A percentile compares a stretch with the other conserved stretches of the same genome.
Evolutionary conservation across 2,329 filamentous ascomycete species (phyloP).

Genomic region (Penicillium sp.): DNA sequence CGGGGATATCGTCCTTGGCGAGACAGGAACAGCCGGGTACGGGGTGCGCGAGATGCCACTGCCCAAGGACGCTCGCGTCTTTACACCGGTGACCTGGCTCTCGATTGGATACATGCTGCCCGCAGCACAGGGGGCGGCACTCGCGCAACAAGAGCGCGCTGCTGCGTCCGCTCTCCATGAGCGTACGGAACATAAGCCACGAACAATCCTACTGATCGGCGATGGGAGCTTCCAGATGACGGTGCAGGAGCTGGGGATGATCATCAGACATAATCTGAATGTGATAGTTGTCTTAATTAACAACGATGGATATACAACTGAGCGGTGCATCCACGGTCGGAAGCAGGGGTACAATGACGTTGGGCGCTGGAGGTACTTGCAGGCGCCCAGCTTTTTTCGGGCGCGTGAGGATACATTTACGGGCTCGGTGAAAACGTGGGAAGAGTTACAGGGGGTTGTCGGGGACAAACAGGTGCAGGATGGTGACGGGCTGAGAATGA

Average conservation of each 20-base stretch:
- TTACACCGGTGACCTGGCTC: slow-evolving; percentile 18
- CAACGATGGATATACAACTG: slow-evolving; percentile 16
- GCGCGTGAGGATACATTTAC: not conserved
- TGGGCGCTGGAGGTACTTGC: slow-evolving; percentile 32
- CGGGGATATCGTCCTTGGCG: slow-evolving; percentile 10
- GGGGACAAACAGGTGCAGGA: not conserved
- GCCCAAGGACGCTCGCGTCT: slow-evolving; percentile 4
- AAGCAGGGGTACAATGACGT: slow-evolving; percentile 34
- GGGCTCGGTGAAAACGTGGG: not conserved
- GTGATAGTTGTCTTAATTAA: slow-evolving; percentile 17
- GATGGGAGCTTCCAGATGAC: slow-evolving; percentile 25
- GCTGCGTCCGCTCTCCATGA: too few relatives aligned
- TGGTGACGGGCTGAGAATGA: not conserved
- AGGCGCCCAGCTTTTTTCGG: slow-evolving; percentile 5
- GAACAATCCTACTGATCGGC: slow-evolving; percentile 19
- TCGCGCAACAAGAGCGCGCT: not conserved
- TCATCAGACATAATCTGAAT: slow-evolving; percentile 12
- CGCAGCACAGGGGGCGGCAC: slow-evolving; percentile 5
- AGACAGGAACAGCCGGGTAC: slow-evolving; percentile 20
- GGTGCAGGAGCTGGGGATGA: slow-evolving; percentile 19
- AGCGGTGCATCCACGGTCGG: slow-evolving; percentile 17
- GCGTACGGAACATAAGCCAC: too few relatives aligned
- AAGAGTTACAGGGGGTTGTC: not conserved
- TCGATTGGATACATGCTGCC: slow-evolving; percentile 24
- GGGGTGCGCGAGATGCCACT: slow-evolving; percentile 9